phyloP scores from a whole-genome alignment of 2,329 filamentous ascomycete species.

The Paraphaeosphaeria minitans region DNA sequence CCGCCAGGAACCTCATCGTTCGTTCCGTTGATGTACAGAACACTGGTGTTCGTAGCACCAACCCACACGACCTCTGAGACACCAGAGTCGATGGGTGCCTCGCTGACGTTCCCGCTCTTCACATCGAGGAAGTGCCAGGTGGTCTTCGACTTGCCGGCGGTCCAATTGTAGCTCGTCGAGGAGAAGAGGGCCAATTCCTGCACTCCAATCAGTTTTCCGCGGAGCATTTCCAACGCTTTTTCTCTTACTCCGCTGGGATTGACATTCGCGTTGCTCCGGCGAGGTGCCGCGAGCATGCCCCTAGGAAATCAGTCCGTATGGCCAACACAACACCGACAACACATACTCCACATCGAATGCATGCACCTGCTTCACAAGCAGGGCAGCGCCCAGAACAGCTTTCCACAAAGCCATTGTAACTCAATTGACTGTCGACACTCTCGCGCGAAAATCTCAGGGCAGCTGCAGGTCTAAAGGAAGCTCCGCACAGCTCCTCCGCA shows the following conservation, averaged over 20 bases:
- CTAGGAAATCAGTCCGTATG: slow-evolving; percentile 13
- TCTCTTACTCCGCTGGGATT: slow-evolving; percentile 40
- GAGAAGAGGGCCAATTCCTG: slow-evolving; percentile 42
- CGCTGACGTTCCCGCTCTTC: slow-evolving; percentile 37
- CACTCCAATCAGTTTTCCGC: not conserved
- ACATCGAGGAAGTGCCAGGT: slow-evolving; percentile 47
- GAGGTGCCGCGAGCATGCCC: slow-evolving; percentile 30
- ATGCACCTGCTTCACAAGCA: slow-evolving; percentile 31
- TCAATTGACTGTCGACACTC: slow-evolving; percentile 11
- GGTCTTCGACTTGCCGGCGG: slow-evolving; percentile 53
- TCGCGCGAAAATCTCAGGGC: not conserved
- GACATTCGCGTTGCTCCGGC: slow-evolving; percentile 39
- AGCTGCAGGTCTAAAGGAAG: not conserved
- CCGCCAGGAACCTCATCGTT: slow-evolving; percentile 58
- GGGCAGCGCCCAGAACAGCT: slow-evolving; percentile 29
- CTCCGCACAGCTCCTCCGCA: not conserved
- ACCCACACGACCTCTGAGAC: slow-evolving; percentile 45
- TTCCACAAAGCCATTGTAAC: slow-evolving; percentile 36
- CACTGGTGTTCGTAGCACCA: slow-evolving; percentile 47
- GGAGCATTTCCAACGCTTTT: not conserved
- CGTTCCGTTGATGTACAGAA: slow-evolving; percentile 69
- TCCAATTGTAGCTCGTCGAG: slow-evolving; percentile 45
- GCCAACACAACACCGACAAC: not conserved
- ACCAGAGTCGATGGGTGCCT: slow-evolving; percentile 38
- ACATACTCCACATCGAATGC: slow-evolving; percentile 25